Base-by-base conservation (phyloP, 345 rosid genomes). In the Abelmoschus esculentus region DNA sequence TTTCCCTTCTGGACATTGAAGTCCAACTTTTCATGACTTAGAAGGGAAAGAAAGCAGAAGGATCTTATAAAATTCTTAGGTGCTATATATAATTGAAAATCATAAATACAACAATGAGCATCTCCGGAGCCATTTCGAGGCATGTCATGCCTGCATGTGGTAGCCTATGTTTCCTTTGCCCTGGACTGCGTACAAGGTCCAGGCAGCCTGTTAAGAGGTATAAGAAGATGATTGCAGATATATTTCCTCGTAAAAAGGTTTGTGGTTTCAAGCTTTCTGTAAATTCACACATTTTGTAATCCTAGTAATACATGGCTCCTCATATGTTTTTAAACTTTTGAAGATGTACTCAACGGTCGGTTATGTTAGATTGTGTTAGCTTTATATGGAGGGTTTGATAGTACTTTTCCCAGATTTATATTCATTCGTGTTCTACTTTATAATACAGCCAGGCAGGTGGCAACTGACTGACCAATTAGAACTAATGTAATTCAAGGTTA, bases 121-220 rank as follows among this genome's bases (percentile, higher is more conserved):
- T 92, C 67, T 87, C 96, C n/a, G 96, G 97, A n/a, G 80, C 87
- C 3, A 74, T 96, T 78, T 90, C 98, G 50, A 87, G 99, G 87
- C 90, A 88, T 81, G 84, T 93, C 32, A 75, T 95, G 87, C 97
- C 99, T 26, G 89, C 80, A 66, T 95, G 99, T 68, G 97, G 98
- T 38, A 86, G 84, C 76, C 91, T 96, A 76, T 96, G 99, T 78
- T 80, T 83, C 79, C 84, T 87, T 75, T 96, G 96, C 79, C 98
- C 99, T 29, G 88, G 84, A 12, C 44, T 96, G 78, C 83, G 98
- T 73, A 83, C 99, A 15, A 84, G 99, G 84, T 96, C 99, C 66
- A 86, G 97, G 73, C 99, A 96, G 80, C 98, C 96, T 52, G 90
- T 96, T 69, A 96, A 87, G 92, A 83, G 99, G 81, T 96, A 92